Conservation (phyloP, 2,329 filamentous ascomycete genomes). For the Coleophoma cylindrospora region DNA sequence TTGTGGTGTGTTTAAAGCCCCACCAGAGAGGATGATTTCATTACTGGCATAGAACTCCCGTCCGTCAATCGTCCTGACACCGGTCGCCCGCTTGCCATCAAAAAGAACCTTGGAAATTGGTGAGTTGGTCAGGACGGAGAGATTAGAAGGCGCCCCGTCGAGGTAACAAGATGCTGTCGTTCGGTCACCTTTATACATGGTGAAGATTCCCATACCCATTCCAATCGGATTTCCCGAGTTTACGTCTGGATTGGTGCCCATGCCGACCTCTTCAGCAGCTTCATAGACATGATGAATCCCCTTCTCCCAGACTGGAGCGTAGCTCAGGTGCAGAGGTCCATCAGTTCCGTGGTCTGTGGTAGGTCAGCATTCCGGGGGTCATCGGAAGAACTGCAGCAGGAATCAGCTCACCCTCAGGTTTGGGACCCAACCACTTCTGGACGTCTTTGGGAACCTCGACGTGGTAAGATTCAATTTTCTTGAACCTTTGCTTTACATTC, state of each 20-base stretch:
- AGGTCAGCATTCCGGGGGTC: background rate
- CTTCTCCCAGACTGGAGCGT: conserved; percentile 41
- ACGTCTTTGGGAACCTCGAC: conserved; percentile 30
- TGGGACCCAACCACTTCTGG: conserved; percentile 41
- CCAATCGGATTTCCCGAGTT: conserved; percentile 56
- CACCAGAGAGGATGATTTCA: conserved; percentile 38
- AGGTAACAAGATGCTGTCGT: conserved; percentile 48
- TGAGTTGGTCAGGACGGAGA: conserved; percentile 44
- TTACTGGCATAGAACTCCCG: conserved; percentile 23
- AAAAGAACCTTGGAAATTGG: conserved; percentile 43
- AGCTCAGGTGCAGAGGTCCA: conserved; percentile 44
- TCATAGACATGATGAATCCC: conserved; percentile 41
- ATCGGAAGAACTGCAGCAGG: no score
- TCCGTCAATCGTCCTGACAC: conserved; percentile 36
- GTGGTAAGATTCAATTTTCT: conserved; percentile 49
- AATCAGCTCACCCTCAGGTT: conserved; percentile 17
- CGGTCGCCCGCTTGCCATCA: conserved; percentile 37
- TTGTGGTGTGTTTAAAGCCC: conserved; percentile 34
- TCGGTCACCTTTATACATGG: conserved; percentile 40
- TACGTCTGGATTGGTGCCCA: conserved; percentile 45
- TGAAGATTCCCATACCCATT: conserved; percentile 44
- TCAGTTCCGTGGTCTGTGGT: conserved; percentile 40
- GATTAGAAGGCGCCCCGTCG: conserved; percentile 36
- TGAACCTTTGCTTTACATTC: conserved; percentile 43
- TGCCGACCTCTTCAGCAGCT: conserved; percentile 41